Evolutionary conservation across 495 filamentous ascomycete species (phyloP), one percentile per base, ranked within the genome.

Genomic region (Penicillium manginii): DNA sequence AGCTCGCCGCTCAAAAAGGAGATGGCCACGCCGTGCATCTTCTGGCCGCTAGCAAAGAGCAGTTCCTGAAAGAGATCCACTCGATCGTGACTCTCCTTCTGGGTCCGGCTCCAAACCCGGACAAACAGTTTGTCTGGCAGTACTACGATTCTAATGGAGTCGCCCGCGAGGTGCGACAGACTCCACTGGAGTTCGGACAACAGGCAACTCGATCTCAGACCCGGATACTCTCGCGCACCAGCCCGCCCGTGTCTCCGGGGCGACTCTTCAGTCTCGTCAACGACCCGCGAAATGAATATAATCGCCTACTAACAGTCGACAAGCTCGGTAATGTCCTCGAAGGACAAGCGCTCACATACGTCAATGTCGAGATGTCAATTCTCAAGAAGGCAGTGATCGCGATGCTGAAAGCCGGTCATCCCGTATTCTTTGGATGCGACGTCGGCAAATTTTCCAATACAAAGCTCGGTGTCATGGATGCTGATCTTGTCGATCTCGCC

Each of bases 401-500:
- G 1, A 93, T 92, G 89, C 83, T 96, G 17, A 78, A 84, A 61
- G 82, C 83, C 2, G 89, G 89, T 23, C 69, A 88, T 9, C 91
- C 92, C 17, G 82, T 94, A 49, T 96, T 96, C 80, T 96, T 96
- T 72, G 91, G 91, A 46, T 88, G 82, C 40, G 91, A 96, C 63
- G 91, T 94, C 1, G 91, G 91, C 37, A 92, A 94, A 70, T 92
- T 86, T 73, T 84, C 79, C 53, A 85, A 92, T 63, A 64, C 66
- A 0, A 54, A 57, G 2, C 77, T 72, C n/a, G 91, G 91, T 31
- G 83, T 94, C 65, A 88, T 96, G 86, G 91, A 94, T 68, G 74
- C 84, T 5, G 80, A 78, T 3, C 73, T 94, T 31, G 80, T 87
- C 57, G 87, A 94, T 64, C 91, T 90, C 67, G 78, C 86, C 59